Evolutionary conservation across 1,284 basidiomycete species (phyloP), one percentile per base, ranked within the genome.

Genomic region (Lignosus rhinocerotis): DNA sequence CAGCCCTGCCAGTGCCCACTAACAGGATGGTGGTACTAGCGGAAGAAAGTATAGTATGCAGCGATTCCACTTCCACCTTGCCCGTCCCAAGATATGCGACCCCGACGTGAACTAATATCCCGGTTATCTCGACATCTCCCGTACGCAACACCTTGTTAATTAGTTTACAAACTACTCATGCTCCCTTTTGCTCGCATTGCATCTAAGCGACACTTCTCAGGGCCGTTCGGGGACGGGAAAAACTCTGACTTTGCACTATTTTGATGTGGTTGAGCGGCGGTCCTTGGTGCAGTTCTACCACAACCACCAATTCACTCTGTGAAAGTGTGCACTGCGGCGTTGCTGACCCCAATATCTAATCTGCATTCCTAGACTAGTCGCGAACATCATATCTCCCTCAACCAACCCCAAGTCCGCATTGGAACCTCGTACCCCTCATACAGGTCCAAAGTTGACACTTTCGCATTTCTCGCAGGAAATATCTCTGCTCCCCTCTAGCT

Each of bases 221-320:
- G 87, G 92, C 93, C 80, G 95, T 94, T 67, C 93, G 96, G 76
- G 85, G 88, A 2, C 82, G 4, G 94, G 43, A 79, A 75, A 59
- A 80, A 85, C 30, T 93, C 94, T 1, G 75, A 81, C 52, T 79
- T 85, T 48, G 93, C 91, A 17, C 94, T 94, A 10, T 97, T 4
- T 81, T 94, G 31, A 78, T 97, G 56, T 96, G 95, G 95, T 78
- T 96, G 43, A 95, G 94, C 67, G 94, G 93, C 49, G 91, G 92
- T 6, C 90, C 91, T 12, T 90, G 88, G 11, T 89, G 89, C 71
- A n/a, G n/a, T n/a, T n/a, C n/a, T n/a, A 85, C 80, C 67, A 90
- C 84, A 14, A 87, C 85, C 3, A 87, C 88, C 2, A 92, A 92
- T 12, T 77, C 93, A n/a, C 76, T 94, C 31, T 86, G 93, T 64